Evolutionary conservation across 768 basidiomycete species (phyloP), one percentile per base, ranked within the genome.

Genomic region (Lactarius sanguifluus): DNA sequence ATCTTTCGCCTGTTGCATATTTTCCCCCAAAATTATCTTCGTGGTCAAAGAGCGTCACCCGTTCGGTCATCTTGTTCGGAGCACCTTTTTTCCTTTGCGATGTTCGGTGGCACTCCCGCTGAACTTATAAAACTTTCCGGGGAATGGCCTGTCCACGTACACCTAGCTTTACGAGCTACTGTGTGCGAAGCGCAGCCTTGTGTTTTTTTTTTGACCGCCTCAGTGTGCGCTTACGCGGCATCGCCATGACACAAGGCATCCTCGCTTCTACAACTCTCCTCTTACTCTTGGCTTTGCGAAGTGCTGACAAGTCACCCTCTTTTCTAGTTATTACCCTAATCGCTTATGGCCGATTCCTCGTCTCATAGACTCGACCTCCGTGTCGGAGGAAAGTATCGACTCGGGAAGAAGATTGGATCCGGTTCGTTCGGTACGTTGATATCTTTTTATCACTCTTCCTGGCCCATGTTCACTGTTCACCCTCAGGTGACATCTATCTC

Each of bases 371-470:
- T 94, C 67, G 92, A 94, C 80, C 87, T 94, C 71, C 85, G 92
- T 71, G 92, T 94, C 56, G 92, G 92, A 73, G 93, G 92, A 73
- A 94, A 98, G 80, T 98, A 98, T 83, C 87, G 96, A 74, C 88
- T 98, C 71, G 96, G 96, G 68, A 97, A 97, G 86, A 98, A 98
- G 90, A 98, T 98, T 74, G 96, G 96, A 69, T 96, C 94, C 40
- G 96, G 96, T 69, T 98, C 96, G 55, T 98, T 98, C 74, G 94
- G 96, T 96, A 73, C 75, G 90, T 82, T 58, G n/a, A 47, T 8
- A 30, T 25, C 25, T 18, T 13, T 43, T 8, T 63, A 16, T 34
- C 25, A 18, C 34, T n/a, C n/a, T 18, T 7, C 25, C 41, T 28
- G 3, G 36, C 16, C 5, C 32, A 25, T 32, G 18, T 56, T 40